Percentiles rank a stretch among this genome's conserved stretches.
These are phyloP conservation scores for Beauveria asiatica DNA, from an alignment of 2,329 filamentous ascomycete species.

Conservation along the genomic window DNA sequence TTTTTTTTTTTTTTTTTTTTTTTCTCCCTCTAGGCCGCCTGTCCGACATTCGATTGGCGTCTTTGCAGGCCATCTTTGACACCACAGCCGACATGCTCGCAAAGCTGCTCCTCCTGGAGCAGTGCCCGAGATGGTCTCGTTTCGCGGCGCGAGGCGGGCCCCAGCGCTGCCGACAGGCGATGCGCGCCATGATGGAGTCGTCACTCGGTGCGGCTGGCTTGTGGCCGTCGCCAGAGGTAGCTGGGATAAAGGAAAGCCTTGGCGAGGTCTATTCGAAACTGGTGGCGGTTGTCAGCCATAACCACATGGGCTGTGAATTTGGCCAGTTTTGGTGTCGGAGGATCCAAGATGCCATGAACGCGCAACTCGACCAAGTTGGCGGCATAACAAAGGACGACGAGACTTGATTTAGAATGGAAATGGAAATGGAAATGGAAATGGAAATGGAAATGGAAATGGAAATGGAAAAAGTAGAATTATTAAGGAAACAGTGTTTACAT, in stretches of 20 bases:
- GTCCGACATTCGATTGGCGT: background rate
- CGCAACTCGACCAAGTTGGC: background rate
- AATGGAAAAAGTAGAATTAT: too few species aligned
- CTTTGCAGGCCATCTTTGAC: background rate
- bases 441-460: too few species aligned
- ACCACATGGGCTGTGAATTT: background rate
- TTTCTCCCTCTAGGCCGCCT: background rate
- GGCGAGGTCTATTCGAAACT: background rate
- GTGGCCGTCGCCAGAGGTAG: background rate
- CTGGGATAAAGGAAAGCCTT: background rate
- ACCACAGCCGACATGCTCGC: background rate
- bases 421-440: rapidly evolving
- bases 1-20: too few species aligned
- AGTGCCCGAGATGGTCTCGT: background rate
- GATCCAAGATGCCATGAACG: background rate
- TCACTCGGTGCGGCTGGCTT: background rate
- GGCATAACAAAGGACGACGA: background rate
- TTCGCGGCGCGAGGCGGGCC: background rate
- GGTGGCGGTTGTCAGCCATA: background rate
- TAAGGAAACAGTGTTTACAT: too few species aligned
- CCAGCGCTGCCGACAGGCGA: background rate
- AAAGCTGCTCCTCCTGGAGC: background rate
- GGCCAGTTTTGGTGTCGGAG: background rate
- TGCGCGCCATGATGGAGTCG: background rate
- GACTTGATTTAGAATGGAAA: background rate